Evolutionary conservation across 1,284 basidiomycete genomes (phyloP), one percentile per base, ranked within the genome.

Genomic region (Neonothopanus nambi): DNA sequence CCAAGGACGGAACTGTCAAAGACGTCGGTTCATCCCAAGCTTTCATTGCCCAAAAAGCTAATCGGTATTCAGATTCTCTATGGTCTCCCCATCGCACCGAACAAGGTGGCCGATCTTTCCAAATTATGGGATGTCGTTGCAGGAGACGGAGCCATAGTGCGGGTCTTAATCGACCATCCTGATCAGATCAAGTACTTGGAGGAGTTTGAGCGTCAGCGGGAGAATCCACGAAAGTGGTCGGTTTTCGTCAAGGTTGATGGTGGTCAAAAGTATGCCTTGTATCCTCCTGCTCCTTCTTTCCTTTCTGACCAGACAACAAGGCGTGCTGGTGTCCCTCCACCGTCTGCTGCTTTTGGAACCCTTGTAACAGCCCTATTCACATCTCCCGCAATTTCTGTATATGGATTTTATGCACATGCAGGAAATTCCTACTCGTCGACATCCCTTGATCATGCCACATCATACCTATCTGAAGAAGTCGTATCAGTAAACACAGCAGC

Each of bases 371-470:
- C 69, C 2, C 70, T 85, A 5, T 69, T 85, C 30, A 67, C 66
- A 2, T 87, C 87, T 0, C 66, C 79, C 6, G 74, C 69, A 5
- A 73, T 91, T 35, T 78, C 77, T 2, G 71, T 94, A n/a, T 82
- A 84, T 66, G 91, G 93, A 4, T 93, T 94, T 69, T 95, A 95
- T 63, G 84, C 81, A 47, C 92, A 93, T 62, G 86, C 87, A 2
- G 87, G 87, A 33, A 80, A 90, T 62, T 80, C 89, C 1, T 93
- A 93, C 63, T 82, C 76, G 1, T 91, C 91, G 3, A 84, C 78
- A 3, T 85, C 84, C 5, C 69, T 81, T 8, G 69, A 76, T 3
- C 77, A 87, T 54, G 91, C 90, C 1, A 77, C 82, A 2, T 69
- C 73, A 2, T 89, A 82, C 69, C 77, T 93, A 47, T 79, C 84